These are phyloP conservation scores for Nicotiana paniculata DNA, from an alignment of 257 asterid species.

Conservation along the genomic window DNA sequence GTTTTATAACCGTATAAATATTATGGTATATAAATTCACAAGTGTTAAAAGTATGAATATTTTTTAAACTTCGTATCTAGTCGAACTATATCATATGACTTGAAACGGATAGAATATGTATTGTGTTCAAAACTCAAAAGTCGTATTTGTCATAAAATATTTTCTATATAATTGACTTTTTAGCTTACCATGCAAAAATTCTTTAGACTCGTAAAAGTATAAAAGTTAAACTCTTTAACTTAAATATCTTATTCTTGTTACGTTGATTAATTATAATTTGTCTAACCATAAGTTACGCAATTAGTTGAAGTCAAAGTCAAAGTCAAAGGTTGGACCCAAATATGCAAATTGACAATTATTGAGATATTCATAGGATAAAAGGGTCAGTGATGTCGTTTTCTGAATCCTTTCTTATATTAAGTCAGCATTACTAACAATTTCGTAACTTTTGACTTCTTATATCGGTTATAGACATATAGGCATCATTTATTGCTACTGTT, in stretches of 20 bases:
- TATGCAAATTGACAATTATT: not conserved
- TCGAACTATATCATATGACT: no score
- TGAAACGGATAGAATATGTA: not conserved
- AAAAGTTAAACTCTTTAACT: not conserved
- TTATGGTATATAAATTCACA: no score
- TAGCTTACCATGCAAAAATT: no score
- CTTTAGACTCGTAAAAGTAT: not conserved
- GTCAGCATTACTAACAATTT: not conserved
- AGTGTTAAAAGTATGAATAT: no score
- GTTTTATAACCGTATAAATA: no score
- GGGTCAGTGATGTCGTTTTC: not conserved
- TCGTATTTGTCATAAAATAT: not conserved
- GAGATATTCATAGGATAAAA: not conserved
- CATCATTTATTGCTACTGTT: not conserved
- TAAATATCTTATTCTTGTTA: not conserved
- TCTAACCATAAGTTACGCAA: not conserved
- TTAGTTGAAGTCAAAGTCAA: conserved; percentile 6
- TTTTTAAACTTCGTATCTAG: no score
- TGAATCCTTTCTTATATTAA: not conserved
- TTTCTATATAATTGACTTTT: not conserved
- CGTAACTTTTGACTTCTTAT: not conserved
- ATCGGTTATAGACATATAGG: not conserved
- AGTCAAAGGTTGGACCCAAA: not conserved
- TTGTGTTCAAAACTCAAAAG: not conserved
- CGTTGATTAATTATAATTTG: not conserved